phyloP scores from a whole-genome alignment of 495 filamentous ascomycete genomes.

The Tuber microsphaerosporum region DNA sequence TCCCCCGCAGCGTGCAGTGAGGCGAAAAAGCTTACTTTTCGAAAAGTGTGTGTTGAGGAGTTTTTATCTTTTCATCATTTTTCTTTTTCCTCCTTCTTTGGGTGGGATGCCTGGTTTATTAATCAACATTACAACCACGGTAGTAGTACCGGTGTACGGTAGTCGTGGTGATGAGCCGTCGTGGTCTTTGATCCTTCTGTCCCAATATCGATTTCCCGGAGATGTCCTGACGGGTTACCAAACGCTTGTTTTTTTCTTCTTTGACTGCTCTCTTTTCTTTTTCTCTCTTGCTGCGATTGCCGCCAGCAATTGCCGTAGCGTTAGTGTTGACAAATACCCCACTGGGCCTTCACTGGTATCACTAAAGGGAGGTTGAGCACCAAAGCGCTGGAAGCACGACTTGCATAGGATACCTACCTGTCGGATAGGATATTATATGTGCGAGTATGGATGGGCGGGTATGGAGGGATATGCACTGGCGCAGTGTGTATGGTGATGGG shows the following conservation, averaged over 20 bases:
- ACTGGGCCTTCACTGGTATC: neutral
- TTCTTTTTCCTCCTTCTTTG: neutral
- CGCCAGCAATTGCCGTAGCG: neutral
- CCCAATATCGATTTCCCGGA: neutral
- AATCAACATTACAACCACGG: neutral
- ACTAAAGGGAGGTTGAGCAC: neutral
- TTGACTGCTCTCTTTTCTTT: neutral
- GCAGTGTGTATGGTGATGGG: neutral
- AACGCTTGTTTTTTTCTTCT: neutral
- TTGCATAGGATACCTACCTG: neutral
- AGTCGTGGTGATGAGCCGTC: neutral
- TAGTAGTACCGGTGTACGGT: neutral
- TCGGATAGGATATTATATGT: neutral
- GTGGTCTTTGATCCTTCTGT: neutral
- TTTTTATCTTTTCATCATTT: neutral
- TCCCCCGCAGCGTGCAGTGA: neutral
- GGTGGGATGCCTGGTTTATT: neutral
- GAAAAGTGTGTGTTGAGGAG: neutral
- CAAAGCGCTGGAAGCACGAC: neutral
- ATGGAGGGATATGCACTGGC: neutral
- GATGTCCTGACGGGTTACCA: neutral
- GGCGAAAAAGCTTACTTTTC: conserved; percentile 5
- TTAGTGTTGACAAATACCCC: neutral
- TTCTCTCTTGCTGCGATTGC: neutral
- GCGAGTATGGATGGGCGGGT: neutral